These are phyloP conservation scores for Plasmodium malariae DNA, from an alignment of 169 alveolate species.

Conservation along the genomic window DNA sequence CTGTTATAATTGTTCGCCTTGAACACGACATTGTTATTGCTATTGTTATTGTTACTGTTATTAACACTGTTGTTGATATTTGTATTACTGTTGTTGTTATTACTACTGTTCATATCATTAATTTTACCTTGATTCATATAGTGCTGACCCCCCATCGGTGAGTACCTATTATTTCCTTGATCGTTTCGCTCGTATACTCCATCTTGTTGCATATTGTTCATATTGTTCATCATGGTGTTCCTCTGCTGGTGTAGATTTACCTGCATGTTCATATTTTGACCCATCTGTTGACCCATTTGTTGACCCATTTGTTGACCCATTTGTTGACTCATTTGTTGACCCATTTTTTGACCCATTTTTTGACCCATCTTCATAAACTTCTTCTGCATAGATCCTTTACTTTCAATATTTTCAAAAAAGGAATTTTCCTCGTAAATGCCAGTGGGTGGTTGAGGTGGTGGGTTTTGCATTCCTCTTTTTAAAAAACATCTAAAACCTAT, in stretches of 20 bases:
- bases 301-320: conserved; percentile 16
- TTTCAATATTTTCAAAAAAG: conserved; percentile 21
- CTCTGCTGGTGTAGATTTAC: conserved; percentile 7
- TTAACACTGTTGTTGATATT: no score
- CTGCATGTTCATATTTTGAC: conserved; percentile 4
- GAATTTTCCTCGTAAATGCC: conserved; percentile 9
- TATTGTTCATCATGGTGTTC: conserved; percentile 2
- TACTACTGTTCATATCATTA: not conserved
- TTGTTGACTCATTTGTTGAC: not conserved
- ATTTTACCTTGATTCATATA: not conserved
- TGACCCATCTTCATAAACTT: conserved; percentile 7
- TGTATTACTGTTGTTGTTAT: not conserved
- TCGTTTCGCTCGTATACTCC: not conserved
- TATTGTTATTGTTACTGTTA: not conserved
- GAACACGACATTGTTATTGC: not conserved
- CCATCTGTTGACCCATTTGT: not conserved
- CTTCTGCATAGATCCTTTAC: conserved; percentile 23
- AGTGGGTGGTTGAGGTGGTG: conserved; percentile 51
- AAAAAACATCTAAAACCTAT: conserved; percentile 70
- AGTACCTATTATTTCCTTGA: not conserved
- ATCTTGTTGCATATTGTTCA: not conserved
- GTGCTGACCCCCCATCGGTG: not conserved
- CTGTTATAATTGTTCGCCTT: not conserved
- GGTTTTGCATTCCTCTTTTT: conserved; percentile 57
- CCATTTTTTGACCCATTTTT: conserved; percentile 27